Evolutionary conservation across 2,329 filamentous ascomycete species (phyloP), one percentile per base, ranked within the genome.

Genomic region (Fusarium sp.): DNA sequence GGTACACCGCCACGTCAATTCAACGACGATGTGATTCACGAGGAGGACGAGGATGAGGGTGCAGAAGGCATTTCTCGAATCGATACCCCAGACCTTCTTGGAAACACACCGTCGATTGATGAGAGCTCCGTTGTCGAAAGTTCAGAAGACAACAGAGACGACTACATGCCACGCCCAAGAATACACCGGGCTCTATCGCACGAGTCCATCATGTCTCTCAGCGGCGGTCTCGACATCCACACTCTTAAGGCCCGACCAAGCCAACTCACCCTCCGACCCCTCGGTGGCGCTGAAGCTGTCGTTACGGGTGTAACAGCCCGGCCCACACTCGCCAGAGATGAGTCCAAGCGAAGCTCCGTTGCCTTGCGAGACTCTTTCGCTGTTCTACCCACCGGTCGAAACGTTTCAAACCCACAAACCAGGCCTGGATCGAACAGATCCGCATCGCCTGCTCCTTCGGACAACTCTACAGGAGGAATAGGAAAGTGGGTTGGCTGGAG

Each of bases 161-260:
- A 79, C 55, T 78, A 68, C 68, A 78, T 75, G 72, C 80, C 82
- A 71, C 79, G 78, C 59, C 82, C 81, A 55, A 79, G 80, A 3
- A 79, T 94, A 6, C 91, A 88, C 42, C 90, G 91, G 32, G 86
- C 89, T 4, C 77, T 89, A 3, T 97, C 94, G 3, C 93, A 97
- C 73, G 94, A 98, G 77, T 97, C 93, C 20, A 90, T 98, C 66
- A 87, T 98, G 72, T 98, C 94, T 0, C 87, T 97, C 3, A 89
- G 90, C 0, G 94, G 93, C 6, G 94, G 94, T 4, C 90, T 97
- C 78, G 95, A 98, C 76, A 97, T 97, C 51, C 94, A 97, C 78
- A 94, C 92, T 0, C 84, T 97, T 7, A 90, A 91, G 74, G 86
- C 87, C 3, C 88, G 92, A 6, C 93, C 93, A 0, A 93, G 92